Percentiles rank a stretch among this genome's conserved stretches.
These are phyloP conservation scores for Metarhizium sp. DNA, from an alignment of 2,329 filamentous ascomycete species.

Conservation along the genomic window DNA sequence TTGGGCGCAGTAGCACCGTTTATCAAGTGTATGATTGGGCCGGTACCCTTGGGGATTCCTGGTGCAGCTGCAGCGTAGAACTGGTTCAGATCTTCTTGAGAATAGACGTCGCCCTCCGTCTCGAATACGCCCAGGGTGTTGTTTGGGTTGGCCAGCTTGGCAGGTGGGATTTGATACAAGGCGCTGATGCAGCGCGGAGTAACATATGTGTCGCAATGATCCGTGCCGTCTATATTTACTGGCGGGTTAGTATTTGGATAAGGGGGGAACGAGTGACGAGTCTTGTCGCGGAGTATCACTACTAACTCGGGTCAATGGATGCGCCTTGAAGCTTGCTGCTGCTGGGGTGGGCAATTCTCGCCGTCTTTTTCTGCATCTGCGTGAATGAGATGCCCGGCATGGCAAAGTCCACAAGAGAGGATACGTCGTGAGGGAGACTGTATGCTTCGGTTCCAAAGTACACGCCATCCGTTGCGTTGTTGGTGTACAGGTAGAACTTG, in stretches of 20 bases:
- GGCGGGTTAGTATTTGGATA: background rate
- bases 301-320: background rate
- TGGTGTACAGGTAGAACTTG: slow-evolving; percentile 41
- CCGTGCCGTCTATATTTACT: slow-evolving; percentile 1
- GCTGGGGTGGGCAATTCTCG: background rate
- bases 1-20: slow-evolving; percentile 36
- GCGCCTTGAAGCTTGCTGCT: background rate
- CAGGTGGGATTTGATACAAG: slow-evolving; percentile 34
- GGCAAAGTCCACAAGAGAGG: slow-evolving; percentile 30
- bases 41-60: slow-evolving; percentile 28
- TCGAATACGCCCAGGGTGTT: slow-evolving; percentile 46
- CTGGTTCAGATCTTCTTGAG: slow-evolving; percentile 36
- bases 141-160: slow-evolving; percentile 16
- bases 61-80: slow-evolving; percentile 37
- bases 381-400: slow-evolving; percentile 24
- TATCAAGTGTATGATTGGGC: slow-evolving; percentile 36
- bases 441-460: slow-evolving; percentile 34
- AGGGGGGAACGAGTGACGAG: too few species aligned
- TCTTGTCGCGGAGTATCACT: too few species aligned
- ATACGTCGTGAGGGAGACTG: slow-evolving; percentile 26
- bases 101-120: slow-evolving; percentile 39
- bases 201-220: slow-evolving; percentile 41
- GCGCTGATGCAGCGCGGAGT: slow-evolving; percentile 46
- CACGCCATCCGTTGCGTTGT: slow-evolving; percentile 19
- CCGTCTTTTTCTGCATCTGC: background rate